These are phyloP conservation scores for Cornus controversa DNA, from an alignment of 148 eudicot species.

Conservation along the genomic window DNA sequence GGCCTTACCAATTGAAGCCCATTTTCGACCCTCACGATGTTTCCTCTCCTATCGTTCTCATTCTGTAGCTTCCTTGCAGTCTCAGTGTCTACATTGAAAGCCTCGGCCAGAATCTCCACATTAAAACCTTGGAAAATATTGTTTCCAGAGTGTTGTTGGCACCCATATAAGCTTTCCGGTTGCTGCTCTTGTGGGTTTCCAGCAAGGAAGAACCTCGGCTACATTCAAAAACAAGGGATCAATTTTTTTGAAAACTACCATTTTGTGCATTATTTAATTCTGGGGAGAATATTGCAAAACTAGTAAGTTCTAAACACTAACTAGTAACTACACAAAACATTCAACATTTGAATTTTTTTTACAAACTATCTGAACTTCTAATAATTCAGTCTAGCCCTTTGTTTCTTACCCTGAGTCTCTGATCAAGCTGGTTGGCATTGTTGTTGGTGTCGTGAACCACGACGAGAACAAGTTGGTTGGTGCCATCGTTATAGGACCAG, in stretches of 20 bases:
- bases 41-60: conserved; percentile 16
- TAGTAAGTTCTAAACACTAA: too few species aligned
- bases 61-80: conserved; percentile 6
- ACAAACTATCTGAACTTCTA: too few species aligned
- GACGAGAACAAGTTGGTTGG: conserved; percentile 10
- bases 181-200: conserved; percentile 19
- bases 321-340: too few species aligned
- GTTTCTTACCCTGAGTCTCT: conserved; percentile 19
- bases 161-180: background rate
- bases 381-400: too few species aligned
- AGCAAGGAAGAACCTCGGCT: conserved; percentile 35
- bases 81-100: conserved; percentile 11
- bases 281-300: too few species aligned
- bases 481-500: conserved; percentile 29
- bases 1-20: conserved; percentile 13
- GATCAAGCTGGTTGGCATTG: conserved; percentile 25
- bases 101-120: conserved; percentile 16
- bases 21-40: conserved; percentile 21
- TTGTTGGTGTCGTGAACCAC: conserved; percentile 17
- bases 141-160: background rate
- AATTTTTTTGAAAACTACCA: too few species aligned
- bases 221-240: background rate
- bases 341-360: too few species aligned
- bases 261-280: too few species aligned
- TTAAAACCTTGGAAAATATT: conserved; percentile 27